Conservation (phyloP, 2,329 filamentous ascomycete species). For the Aspergillus sp. region DNA sequence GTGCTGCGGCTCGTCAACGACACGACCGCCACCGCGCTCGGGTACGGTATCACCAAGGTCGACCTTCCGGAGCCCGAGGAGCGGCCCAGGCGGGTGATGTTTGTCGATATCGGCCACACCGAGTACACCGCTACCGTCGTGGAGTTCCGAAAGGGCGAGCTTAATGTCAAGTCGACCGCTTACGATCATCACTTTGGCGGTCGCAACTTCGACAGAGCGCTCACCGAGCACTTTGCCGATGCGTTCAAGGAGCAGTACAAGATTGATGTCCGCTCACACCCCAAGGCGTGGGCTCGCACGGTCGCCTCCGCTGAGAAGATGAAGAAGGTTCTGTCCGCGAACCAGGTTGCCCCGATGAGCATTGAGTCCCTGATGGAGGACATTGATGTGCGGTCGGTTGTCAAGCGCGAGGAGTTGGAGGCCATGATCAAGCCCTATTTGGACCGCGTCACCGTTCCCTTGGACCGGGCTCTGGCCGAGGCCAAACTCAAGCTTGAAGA, state of each 20-base stretch:
- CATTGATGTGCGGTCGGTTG: constrained; percentile 75
- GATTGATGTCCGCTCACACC: constrained; percentile 85
- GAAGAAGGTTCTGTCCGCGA: constrained; percentile 97
- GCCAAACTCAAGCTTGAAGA: constrained; percentile 85
- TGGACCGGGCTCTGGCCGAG: constrained; percentile 90
- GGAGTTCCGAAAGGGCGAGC: constrained; percentile 94
- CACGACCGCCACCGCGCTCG: constrained; percentile 88
- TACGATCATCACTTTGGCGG: constrained; percentile 96
- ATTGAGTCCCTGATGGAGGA: constrained; percentile 99
- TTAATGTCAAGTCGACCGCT: constrained; percentile 83
- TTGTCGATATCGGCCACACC: constrained; percentile 92
- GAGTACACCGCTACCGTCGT: constrained; percentile 92
- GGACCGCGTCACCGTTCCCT: constrained; percentile 58
- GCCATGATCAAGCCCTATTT: constrained; percentile 79
- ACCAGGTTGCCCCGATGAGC: constrained; percentile 83
- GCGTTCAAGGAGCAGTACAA: constrained; percentile 98
- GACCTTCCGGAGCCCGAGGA: constrained; percentile 83
- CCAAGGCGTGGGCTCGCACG: constrained; percentile 81
- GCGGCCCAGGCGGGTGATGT: constrained; percentile 81
- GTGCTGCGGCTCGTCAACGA: constrained; percentile 93
- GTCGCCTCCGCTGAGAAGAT: constrained; percentile 86
- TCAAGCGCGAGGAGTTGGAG: constrained; percentile 93
- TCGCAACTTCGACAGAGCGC: constrained; percentile 89
- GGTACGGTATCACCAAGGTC: constrained; percentile 95
- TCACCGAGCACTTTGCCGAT: constrained; percentile 87